Conservation (phyloP, 208 protist genomes). For the Kentomonas sorsogonicus region DNA sequence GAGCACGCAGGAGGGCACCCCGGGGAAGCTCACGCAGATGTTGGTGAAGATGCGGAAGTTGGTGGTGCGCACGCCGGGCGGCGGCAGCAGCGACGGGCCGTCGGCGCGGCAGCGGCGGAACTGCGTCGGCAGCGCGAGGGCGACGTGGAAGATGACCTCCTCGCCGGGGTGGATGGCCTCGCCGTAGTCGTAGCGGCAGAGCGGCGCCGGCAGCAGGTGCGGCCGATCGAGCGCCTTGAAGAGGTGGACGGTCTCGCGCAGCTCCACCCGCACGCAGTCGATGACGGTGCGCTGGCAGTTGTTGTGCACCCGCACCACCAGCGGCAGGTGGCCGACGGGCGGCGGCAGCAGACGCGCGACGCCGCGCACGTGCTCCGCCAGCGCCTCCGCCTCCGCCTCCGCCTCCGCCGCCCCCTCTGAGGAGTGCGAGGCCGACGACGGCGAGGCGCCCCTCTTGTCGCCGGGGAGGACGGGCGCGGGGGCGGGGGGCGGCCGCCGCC, state of each 20-base stretch:
- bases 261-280: slow-evolving; percentile 36
- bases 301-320: slow-evolving; percentile 46
- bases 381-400: neutral
- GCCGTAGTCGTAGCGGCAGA: slow-evolving; percentile 49
- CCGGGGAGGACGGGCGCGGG: no score
- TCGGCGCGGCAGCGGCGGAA: slow-evolving; percentile 42
- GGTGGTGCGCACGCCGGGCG: slow-evolving; percentile 45
- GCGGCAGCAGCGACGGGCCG: slow-evolving; percentile 31
- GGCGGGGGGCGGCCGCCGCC: no score
- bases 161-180: slow-evolving; percentile 30
- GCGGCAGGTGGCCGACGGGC: slow-evolving; percentile 35
- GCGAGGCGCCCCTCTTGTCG: neutral
- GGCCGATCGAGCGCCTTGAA: slow-evolving; percentile 59
- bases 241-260: slow-evolving; percentile 40
- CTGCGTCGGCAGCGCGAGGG: slow-evolving; percentile 26
- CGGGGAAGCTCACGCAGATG: slow-evolving; percentile 43
- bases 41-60: slow-evolving; percentile 40
- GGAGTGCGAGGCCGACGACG: no score
- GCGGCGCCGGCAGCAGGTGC: slow-evolving; percentile 21
- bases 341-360: slow-evolving; percentile 22
- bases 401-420: no score
- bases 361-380: neutral
- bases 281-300: slow-evolving; percentile 24
- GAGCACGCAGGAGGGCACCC: slow-evolving; percentile 40
- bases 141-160: slow-evolving; percentile 35